These are phyloP conservation scores for Fusarium sp. DNA, from an alignment of 2,329 filamentous ascomycete genomes.

Conservation along the genomic window DNA sequence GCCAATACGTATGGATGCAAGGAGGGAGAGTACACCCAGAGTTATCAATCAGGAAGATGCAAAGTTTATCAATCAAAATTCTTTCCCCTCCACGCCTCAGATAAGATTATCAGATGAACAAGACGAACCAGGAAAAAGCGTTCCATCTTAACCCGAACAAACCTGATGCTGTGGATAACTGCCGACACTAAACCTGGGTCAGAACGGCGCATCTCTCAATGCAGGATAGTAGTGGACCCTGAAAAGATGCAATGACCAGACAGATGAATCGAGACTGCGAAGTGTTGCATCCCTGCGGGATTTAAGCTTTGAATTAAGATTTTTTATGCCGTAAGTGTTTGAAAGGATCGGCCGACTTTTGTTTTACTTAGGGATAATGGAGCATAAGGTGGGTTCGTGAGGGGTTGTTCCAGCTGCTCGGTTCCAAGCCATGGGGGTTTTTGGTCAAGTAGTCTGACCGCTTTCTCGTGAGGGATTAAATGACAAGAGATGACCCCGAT, in stretches of 20 bases:
- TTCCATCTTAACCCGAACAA: not conserved
- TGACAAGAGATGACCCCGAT: not conserved
- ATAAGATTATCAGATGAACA: conserved; percentile 32
- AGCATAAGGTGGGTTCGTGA: not conserved
- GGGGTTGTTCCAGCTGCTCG: not conserved
- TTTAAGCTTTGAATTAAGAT: not conserved
- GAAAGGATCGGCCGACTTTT: not conserved
- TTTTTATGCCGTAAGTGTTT: not conserved
- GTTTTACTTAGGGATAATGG: not conserved
- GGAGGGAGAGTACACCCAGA: not conserved
- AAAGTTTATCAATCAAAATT: conserved; percentile 4
- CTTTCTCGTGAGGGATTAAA: conserved; percentile 3
- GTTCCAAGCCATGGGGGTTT: not conserved
- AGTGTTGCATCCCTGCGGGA: not conserved
- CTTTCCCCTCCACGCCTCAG: not conserved
- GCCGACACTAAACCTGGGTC: not conserved
- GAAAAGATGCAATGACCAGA: not conserved
- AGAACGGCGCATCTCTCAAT: not conserved
- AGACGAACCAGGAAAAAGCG: conserved; percentile 5
- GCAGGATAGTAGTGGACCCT: conserved; percentile 1
- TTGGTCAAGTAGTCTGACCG: not conserved
- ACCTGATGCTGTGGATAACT: not conserved
- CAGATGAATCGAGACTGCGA: not conserved
- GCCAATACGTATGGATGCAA: not conserved
- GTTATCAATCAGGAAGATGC: not conserved